phyloP scores from a whole-genome alignment of 441 rosid species.

The Pelargonium fulgidum region DNA sequence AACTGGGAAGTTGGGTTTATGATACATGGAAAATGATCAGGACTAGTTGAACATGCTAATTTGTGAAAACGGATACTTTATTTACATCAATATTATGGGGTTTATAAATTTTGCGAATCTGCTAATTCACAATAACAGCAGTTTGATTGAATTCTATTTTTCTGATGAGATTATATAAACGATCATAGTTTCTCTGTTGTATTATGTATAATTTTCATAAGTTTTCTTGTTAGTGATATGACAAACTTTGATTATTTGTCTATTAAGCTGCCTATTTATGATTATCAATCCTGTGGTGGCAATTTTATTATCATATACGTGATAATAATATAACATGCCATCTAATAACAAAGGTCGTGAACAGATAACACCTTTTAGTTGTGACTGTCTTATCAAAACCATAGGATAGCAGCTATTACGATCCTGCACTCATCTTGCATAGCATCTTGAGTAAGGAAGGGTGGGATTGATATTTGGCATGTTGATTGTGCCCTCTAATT shows the following conservation, averaged over 20 bases:
- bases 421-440: too few species aligned
- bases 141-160: not conserved
- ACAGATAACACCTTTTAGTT: not conserved
- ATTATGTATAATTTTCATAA: not conserved
- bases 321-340: too few species aligned
- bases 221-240: not conserved
- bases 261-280: too few species aligned
- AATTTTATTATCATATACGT: too few species aligned
- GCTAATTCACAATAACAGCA: too few species aligned
- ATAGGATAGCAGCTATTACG: not conserved
- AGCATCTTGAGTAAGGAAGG: not conserved
- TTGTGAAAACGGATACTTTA: not conserved
- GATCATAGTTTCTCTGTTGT: not conserved
- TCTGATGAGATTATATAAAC: not conserved
- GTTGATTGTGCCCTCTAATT: not conserved
- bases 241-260: too few species aligned
- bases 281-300: too few species aligned
- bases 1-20: not conserved
- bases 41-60: not conserved
- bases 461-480: not conserved
- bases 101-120: not conserved
- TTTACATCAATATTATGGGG: not conserved
- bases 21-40: not conserved
- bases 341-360: too few species aligned
- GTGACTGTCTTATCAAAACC: not conserved